Evolutionary conservation across 2,329 filamentous ascomycete genomes (phyloP), one percentile per base, ranked within the genome.

Genomic region (Arachnopeziza araneosa): DNA sequence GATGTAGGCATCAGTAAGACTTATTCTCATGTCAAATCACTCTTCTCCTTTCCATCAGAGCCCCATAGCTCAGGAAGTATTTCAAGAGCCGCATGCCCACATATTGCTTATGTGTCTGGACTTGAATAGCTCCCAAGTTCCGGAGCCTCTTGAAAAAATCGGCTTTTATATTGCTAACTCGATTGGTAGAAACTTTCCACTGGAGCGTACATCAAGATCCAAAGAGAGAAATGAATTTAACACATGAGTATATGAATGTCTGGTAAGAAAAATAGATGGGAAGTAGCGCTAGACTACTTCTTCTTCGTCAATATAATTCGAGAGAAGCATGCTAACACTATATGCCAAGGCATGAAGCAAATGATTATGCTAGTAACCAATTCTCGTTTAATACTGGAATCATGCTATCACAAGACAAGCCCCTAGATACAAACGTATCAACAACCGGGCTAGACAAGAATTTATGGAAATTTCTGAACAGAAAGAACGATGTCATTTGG

Each of bases 171-270:
- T 4, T 52, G 9, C 24, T 52, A 52, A 52, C 80, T 56, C 12
- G 36, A 44, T 44, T 4, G 17, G 73, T 85, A 59, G 84, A 84
- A 74, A 85, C 83, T 1, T 77, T 86, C 56, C 84, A 87, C 73
- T 86, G 83, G 72, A 83, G 79, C 65, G 69, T 86, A 24, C 77
- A 77, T 70, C 80, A 81, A 67, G 82, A 85, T 65, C 60, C 71
- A 7, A 67, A 73, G 50, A 75, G 79, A n/a, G 78, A 79, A 14
- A 73, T 86, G 58, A 86, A 87, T 74, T 71, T 82, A 55, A 80
- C 80, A 1, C 84, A 87, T 69, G 83, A 86, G 73, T 87, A 87
- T 72, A 75, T 84, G 70, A 79, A 83, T 57, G 75, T 78, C 32
- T 83, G 78, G 24, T 23, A 52, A 52, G 50, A 52, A 14, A 52